A percentile compares a stretch with the other conserved stretches of the same genome.
Evolutionary conservation across 108 stramenopile genomes (phyloP).

Genomic region (Pelagomonas calceolata): DNA sequence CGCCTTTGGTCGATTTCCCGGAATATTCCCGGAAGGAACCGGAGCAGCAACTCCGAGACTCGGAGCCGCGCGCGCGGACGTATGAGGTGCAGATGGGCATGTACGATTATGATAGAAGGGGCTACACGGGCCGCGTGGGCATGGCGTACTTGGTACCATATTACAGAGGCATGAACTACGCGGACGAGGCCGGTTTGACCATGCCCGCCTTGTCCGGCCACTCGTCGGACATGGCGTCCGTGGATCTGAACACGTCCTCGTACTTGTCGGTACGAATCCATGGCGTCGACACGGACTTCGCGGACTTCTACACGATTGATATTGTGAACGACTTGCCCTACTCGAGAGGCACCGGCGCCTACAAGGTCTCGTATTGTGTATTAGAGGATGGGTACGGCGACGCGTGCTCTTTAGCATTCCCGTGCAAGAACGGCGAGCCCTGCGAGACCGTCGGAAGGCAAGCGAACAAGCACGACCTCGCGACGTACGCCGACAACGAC

Average conservation of each 20-base stretch:
- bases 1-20: too few species aligned
- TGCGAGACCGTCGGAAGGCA: too few species aligned
- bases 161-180: conserved; percentile 2
- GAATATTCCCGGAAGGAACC: too few species aligned
- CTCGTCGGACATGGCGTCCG: background rate
- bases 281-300: conserved; percentile 29
- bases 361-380: background rate
- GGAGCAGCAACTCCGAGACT: background rate
- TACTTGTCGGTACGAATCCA: conserved; percentile 21
- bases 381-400: too few species aligned
- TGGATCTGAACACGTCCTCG: conserved; percentile 3
- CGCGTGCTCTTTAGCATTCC: too few species aligned
- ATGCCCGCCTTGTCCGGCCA: background rate
- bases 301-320: conserved; percentile 24
- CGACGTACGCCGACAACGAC: background rate
- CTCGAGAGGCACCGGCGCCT: conserved; percentile 15
- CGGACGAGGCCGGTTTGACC: background rate
- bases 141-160: conserved; percentile 7
- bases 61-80: background rate
- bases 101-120: background rate
- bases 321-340: background rate
- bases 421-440: too few species aligned
- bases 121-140: background rate
- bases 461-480: too few species aligned
- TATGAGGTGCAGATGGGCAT: background rate